Evolutionary conservation across 2,329 filamentous ascomycete genomes (phyloP).

Genomic region (Trichophyton mentagrophytes): DNA sequence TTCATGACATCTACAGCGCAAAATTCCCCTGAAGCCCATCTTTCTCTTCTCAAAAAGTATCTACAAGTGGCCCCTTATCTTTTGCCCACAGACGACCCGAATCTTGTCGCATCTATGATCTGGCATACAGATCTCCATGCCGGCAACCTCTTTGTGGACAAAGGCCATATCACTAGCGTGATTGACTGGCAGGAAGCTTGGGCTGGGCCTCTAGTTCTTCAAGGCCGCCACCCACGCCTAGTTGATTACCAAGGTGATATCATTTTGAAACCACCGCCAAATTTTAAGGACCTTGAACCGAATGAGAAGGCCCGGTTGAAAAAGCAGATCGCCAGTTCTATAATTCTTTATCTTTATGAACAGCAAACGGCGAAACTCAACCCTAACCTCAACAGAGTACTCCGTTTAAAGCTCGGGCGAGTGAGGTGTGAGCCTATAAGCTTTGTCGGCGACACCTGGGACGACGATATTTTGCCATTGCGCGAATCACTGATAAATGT

Average conservation of each 20-base stretch:
- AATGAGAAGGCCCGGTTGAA: slow-evolving; percentile 4
- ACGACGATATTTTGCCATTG: slow-evolving; percentile 16
- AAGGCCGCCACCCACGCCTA: slow-evolving; percentile 9
- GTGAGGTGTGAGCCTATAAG: slow-evolving; percentile 15
- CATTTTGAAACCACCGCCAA: slow-evolving; percentile 5
- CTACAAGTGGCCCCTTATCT: slow-evolving; percentile 3
- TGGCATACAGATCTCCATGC: slow-evolving; percentile 9
- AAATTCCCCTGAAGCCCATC: slow-evolving; percentile 5
- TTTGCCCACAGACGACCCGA: background rate
- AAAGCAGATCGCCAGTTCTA: slow-evolving; percentile 7
- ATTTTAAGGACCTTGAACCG: slow-evolving; percentile 5
- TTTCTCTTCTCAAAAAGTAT: slow-evolving; percentile 7
- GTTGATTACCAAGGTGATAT: slow-evolving; percentile 8
- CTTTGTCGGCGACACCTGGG: slow-evolving; percentile 20
- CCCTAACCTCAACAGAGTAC: slow-evolving; percentile 8
- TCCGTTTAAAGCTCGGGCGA: slow-evolving; percentile 6
- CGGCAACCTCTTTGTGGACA: slow-evolving; percentile 8
- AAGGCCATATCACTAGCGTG: slow-evolving; percentile 6
- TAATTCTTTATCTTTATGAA: slow-evolving; percentile 16
- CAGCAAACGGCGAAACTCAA: slow-evolving; percentile 18
- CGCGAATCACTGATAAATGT: slow-evolving; percentile 3
- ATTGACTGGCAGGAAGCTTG: slow-evolving; percentile 12
- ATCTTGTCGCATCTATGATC: background rate
- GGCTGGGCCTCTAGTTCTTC: slow-evolving; percentile 8
- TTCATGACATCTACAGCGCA: slow-evolving; percentile 3